These are phyloP conservation scores for Barnettozyma hawaiiensis DNA, from an alignment of 1,139 yeast species.

Conservation along the genomic window DNA sequence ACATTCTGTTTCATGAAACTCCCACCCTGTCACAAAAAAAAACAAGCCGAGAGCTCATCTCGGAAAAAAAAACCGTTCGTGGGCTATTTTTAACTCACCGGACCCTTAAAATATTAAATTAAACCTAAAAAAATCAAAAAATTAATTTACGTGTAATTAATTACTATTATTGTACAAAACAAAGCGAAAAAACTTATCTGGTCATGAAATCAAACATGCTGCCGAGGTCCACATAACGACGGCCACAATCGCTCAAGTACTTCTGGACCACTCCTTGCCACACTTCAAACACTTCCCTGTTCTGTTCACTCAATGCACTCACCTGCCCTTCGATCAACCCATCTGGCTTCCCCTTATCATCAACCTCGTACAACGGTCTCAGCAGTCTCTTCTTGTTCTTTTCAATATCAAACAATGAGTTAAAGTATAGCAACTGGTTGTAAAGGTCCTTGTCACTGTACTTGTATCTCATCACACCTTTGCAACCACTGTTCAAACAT, in stretches of 20 bases:
- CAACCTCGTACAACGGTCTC: constrained; percentile 40
- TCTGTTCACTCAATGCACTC: constrained; percentile 75
- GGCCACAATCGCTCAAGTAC: constrained; percentile 79
- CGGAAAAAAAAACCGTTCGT: too few species aligned
- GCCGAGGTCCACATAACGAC: constrained; percentile 87
- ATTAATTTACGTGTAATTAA: too few species aligned
- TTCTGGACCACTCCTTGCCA: constrained; percentile 62
- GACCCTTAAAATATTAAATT: too few species aligned
- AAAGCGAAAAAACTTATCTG: too few species aligned
- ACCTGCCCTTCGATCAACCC: constrained; percentile 52
- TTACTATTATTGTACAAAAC: background rate
- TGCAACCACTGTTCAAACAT: constrained; percentile 65
- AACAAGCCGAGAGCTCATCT: too few species aligned
- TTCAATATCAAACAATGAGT: constrained; percentile 75
- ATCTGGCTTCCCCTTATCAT: constrained; percentile 33
- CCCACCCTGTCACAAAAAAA: too few species aligned
- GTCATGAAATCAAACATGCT: constrained; percentile 60
- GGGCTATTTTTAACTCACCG: background rate
- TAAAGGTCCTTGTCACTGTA: constrained; percentile 79
- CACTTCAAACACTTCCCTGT: constrained; percentile 54
- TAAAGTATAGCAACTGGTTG: constrained; percentile 78
- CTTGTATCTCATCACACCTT: constrained; percentile 76
- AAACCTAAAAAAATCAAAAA: too few species aligned
- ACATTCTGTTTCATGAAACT: too few species aligned
- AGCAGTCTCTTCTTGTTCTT: constrained; percentile 57